Conservation (phyloP, 2,329 filamentous ascomycete species). For the Zarea fungicola region DNA sequence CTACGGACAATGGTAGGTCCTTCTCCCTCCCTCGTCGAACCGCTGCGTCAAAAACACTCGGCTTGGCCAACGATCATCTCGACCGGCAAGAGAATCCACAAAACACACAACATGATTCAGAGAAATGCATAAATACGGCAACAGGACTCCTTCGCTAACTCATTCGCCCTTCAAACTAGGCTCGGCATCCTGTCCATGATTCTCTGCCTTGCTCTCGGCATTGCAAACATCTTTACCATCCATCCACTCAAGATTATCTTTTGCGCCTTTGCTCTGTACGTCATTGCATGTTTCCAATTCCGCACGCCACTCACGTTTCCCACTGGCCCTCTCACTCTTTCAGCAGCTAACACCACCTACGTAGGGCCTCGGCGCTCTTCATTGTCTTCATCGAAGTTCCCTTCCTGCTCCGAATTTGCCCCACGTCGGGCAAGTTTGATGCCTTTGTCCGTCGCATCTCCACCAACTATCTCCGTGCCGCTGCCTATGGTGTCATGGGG, state of each 20-base stretch:
- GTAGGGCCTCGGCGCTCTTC: conserved; percentile 63
- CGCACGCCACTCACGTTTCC: too few species aligned
- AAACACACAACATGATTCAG: too few species aligned
- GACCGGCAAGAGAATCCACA: too few species aligned
- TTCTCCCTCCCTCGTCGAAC: conserved; percentile 4
- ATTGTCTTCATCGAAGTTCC: conserved; percentile 88
- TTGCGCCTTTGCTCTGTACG: conserved; percentile 50
- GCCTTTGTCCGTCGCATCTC: conserved; percentile 83
- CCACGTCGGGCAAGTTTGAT: conserved; percentile 87
- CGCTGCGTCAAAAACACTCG: background rate
- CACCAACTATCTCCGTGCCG: conserved; percentile 95
- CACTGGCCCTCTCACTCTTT: background rate
- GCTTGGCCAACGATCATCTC: background rate
- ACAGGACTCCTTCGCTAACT: conserved; percentile 4
- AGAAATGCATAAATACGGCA: too few species aligned
- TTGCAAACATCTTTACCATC: conserved; percentile 61
- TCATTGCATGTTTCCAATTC: too few species aligned
- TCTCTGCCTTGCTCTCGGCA: conserved; percentile 63
- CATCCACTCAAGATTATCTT: conserved; percentile 45
- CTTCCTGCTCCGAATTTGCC: conserved; percentile 93
- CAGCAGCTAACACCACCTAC: background rate
- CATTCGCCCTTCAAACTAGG: conserved; percentile 41
- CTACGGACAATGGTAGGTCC: conserved; percentile 68
- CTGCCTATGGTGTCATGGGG: conserved; percentile 76
- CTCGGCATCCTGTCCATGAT: conserved; percentile 66